Base-by-base conservation (phyloP, 225 moss, liverwort and hornwort species). In the Neckera pumila region DNA sequence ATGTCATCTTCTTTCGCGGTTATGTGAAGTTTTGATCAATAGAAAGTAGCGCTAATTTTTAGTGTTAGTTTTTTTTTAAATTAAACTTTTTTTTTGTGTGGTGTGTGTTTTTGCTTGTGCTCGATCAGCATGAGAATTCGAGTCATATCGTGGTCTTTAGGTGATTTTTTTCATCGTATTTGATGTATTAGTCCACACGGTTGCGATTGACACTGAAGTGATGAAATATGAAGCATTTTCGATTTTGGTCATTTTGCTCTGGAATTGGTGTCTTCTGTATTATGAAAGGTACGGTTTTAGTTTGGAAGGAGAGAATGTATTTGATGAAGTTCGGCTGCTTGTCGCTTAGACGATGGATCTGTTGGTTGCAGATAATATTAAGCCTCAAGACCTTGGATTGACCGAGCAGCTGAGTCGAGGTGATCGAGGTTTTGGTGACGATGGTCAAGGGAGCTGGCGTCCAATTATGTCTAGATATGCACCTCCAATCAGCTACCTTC, bases 401-500 rank as follows among this genome's bases (percentile, higher is more conserved):
- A 91, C 82, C n/a, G 92, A 90, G 62, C 92, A 94, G 84, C 93
- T 95, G 81, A 94, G 89, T 81, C 94, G 96, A 89, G 97, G 96
- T 26, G 93, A 96, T 88, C 95, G 96, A 87, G 97, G 94, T 38
- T 96, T 96, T 14, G 97, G 96, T 58, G 86, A 87, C 56, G 95
- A 94, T 90, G 95, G 95, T 25, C 76, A 90, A 75, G 92, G 92
- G 61, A 96, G 93, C 67, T 92, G 98, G 79, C 98, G 97, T 51
- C 85, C 94, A 43, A 90, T 91, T 62, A 87, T 86, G 51, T 90
- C 94, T 49, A 83, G 97, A 89, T 95, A 95, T 94, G 95, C 96
- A 77, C 99, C 97, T 31, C 96, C 96, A 20, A 96, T 99, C 70
- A 95, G 95, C 60, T 99, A 99, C 86, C 94, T 99, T 69, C 96